Evolutionary conservation across 2,329 filamentous ascomycete genomes (phyloP).

Genomic region (Claviceps pazoutovae): DNA sequence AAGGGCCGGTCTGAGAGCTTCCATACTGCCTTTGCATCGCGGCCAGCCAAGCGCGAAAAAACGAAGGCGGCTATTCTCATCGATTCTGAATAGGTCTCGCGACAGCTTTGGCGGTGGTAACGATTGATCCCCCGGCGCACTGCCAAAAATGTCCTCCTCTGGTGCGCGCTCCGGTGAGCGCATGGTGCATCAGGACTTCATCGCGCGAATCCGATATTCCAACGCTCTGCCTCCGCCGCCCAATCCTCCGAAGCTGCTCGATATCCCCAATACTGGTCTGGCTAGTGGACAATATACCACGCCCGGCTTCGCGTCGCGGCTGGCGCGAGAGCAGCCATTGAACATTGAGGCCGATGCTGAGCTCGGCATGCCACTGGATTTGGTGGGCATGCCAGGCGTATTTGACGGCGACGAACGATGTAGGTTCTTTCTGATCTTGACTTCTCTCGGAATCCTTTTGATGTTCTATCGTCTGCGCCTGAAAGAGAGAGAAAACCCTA

Average conservation of each 20-base stretch:
- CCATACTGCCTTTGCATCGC: neutral
- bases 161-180: constrained; percentile 35
- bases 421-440: constrained; percentile 26
- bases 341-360: constrained; percentile 98
- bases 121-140: neutral
- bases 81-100: neutral
- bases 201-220: constrained; percentile 86
- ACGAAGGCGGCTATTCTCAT: neutral
- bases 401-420: constrained; percentile 92
- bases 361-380: constrained; percentile 90
- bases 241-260: constrained; percentile 88
- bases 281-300: constrained; percentile 78
- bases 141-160: constrained; percentile 18
- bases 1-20: neutral
- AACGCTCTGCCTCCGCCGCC: constrained; percentile 92
- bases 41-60: neutral
- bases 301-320: constrained; percentile 74
- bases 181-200: constrained; percentile 83
- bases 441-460: neutral
- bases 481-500: too few species aligned
- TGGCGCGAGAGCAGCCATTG: constrained; percentile 81
- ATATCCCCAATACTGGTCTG: constrained; percentile 88
- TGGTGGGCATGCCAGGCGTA: constrained; percentile 87
- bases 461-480: too few species aligned
- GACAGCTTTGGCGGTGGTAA: too few species aligned